Base-by-base conservation (phyloP, 306 rosid species). In the Casuarina cunninghamiana region DNA sequence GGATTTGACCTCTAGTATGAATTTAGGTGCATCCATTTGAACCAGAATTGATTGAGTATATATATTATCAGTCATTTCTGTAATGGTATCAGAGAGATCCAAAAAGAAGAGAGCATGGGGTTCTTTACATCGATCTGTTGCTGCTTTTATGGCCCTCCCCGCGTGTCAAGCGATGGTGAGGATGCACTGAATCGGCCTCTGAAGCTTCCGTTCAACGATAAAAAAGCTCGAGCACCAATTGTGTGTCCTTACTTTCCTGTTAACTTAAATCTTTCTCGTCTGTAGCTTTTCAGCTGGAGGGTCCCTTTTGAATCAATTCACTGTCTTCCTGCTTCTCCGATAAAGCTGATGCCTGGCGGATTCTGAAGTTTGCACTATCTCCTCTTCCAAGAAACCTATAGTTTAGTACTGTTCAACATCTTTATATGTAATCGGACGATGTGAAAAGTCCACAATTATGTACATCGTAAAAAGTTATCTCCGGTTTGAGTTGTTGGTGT, bases 101-200 rank as follows among this genome's bases (percentile, higher is more conserved):
- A 38, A 63, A 5, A 38, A 43, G 2, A 5, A 66, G 49, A 41
- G 9, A 41, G 32, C 49, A 76, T 76, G 66, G 73, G 73, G 9
- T 19, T 76, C 70, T 67, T 76, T 8, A n/a, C 74, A 21, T 41
- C 42, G 44, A 13, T 76, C n/a, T 66, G 73, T 26, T 76, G 80
- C 67, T 76, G 74, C 67, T 39, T 76, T 38, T 51, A 41, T 66
- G 10, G 39, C 46, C 49, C 71, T 53, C 2, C 32, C 53, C 67
- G 6, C 21, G 80, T 53, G n/a, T 76, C 39, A 38, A 51, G 3
- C 39, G 67, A 76, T 15, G 65, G 70, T 5, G 26, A 5, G 17
- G 53, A 21, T 6, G 46, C 39, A 10, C 21, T 3, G 32, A 66
- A 15, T 17, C 71, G 17, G 32, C 32, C 32, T 66, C 71, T 41